Percentiles rank a stretch among this genome's conserved stretches.
These are phyloP conservation scores for Fraxinus albicans DNA, from an alignment of 305 asterid species.

Conservation along the genomic window DNA sequence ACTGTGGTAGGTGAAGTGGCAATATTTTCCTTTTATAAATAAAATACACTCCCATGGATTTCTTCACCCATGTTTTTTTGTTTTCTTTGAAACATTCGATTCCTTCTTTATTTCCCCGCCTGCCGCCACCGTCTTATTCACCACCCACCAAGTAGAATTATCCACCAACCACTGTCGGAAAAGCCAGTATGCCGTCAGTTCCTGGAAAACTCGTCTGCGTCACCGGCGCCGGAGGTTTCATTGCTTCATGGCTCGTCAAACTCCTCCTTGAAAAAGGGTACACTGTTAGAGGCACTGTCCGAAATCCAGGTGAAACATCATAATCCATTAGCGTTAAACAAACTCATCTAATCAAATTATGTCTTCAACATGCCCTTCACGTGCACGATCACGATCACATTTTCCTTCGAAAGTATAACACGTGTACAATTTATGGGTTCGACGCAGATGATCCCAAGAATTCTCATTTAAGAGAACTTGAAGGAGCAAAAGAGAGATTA, in stretches of 20 bases:
- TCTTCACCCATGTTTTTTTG: background rate
- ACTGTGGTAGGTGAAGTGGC: constrained; percentile 7
- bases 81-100: background rate
- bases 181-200: constrained; percentile 51
- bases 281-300: constrained; percentile 80
- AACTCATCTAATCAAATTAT: background rate
- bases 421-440: background rate
- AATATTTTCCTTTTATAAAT: constrained; percentile 28
- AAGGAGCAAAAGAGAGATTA: constrained; percentile 84
- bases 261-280: constrained; percentile 77
- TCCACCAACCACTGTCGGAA: background rate
- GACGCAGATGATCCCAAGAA: constrained; percentile 73
- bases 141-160: background rate
- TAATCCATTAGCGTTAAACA: background rate
- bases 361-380: background rate
- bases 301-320: constrained; percentile 68
- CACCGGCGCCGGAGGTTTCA: constrained; percentile 96
- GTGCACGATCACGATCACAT: background rate
- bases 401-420: background rate
- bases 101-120: background rate
- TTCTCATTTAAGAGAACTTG: constrained; percentile 71
- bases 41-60: background rate
- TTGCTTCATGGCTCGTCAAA: constrained; percentile 94
- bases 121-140: background rate
- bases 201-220: constrained; percentile 76